These are phyloP conservation scores for Xylariaceae sp. DNA, from an alignment of 2,329 filamentous ascomycete genomes.

Conservation along the genomic window DNA sequence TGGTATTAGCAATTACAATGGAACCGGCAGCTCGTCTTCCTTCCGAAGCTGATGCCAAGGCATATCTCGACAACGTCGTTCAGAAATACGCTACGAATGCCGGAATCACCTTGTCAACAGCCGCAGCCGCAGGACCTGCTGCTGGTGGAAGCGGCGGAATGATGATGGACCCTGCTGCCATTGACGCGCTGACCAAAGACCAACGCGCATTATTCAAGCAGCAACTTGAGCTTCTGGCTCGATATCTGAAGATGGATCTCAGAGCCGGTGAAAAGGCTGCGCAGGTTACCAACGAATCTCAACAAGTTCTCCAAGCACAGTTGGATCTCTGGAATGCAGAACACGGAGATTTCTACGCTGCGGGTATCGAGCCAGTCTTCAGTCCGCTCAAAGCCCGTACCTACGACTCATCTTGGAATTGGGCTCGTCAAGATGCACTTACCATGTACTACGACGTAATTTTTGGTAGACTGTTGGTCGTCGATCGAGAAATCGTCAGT, in stretches of 20 bases:
- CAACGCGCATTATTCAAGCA: conserved; percentile 97
- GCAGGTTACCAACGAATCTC: conserved; percentile 78
- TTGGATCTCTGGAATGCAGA: conserved; percentile 93
- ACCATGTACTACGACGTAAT: conserved; percentile 99
- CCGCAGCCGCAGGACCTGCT: conserved; percentile 70
- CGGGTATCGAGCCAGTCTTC: conserved; percentile 92
- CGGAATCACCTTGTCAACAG: conserved; percentile 79
- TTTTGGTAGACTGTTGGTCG: conserved; percentile 86
- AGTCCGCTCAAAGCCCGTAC: conserved; percentile 89
- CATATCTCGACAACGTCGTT: conserved; percentile 81
- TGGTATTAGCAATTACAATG: conserved; percentile 87
- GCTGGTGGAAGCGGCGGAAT: conserved; percentile 75
- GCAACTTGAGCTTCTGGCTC: conserved; percentile 89
- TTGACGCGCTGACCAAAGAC: conserved; percentile 96
- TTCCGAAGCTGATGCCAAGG: conserved; percentile 87
- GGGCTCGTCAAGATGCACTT: conserved; percentile 94
- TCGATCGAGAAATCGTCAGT: conserved; percentile 97
- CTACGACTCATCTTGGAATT: conserved; percentile 99
- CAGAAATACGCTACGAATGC: conserved; percentile 85
- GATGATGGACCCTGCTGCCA: conserved; percentile 99
- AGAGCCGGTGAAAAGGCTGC: conserved; percentile 95
- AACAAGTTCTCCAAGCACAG: conserved; percentile 85
- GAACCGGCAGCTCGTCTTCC: conserved; percentile 86
- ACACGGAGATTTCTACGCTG: conserved; percentile 93
- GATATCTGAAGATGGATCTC: conserved; percentile 96